These are phyloP conservation scores for Irpex lacteus DNA, from an alignment of 1,284 basidiomycete genomes.

Conservation along the genomic window DNA sequence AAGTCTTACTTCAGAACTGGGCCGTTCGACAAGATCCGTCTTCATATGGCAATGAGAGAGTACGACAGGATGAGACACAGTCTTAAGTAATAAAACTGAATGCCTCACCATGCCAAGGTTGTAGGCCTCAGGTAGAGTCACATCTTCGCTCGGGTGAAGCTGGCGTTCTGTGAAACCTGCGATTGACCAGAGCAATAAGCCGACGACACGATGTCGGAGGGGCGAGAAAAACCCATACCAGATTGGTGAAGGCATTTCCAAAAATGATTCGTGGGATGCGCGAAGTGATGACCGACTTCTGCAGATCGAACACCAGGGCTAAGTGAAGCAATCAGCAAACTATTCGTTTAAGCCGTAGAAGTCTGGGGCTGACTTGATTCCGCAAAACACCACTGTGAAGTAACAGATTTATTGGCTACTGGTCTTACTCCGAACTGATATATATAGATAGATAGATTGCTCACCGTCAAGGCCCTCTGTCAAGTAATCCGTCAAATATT, in stretches of 20 bases:
- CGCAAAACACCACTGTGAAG: constrained; percentile 29
- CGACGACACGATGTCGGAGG: background rate
- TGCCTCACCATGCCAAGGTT: constrained; percentile 25
- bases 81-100: no score
- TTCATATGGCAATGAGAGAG: no score
- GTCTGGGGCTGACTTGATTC: constrained; percentile 26
- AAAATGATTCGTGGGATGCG: constrained; percentile 68
- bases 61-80: no score
- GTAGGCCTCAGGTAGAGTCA: constrained; percentile 21
- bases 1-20: constrained; percentile 23
- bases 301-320: constrained; percentile 64
- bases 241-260: constrained; percentile 58
- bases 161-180: constrained; percentile 23
- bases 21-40: constrained; percentile 29
- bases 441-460: constrained; percentile 8
- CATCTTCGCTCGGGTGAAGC: constrained; percentile 23
- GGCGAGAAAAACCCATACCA: constrained; percentile 29
- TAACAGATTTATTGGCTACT: background rate
- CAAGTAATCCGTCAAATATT: constrained; percentile 38
- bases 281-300: constrained; percentile 67
- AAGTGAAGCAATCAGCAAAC: background rate
- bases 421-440: background rate
- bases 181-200: no score
- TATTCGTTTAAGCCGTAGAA: background rate
- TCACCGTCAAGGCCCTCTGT: constrained; percentile 41